A percentile compares a stretch with the other conserved stretches of the same genome.
phyloP scores from a whole-genome alignment of 148 eudicot species.

The Camellia sinensis region DNA sequence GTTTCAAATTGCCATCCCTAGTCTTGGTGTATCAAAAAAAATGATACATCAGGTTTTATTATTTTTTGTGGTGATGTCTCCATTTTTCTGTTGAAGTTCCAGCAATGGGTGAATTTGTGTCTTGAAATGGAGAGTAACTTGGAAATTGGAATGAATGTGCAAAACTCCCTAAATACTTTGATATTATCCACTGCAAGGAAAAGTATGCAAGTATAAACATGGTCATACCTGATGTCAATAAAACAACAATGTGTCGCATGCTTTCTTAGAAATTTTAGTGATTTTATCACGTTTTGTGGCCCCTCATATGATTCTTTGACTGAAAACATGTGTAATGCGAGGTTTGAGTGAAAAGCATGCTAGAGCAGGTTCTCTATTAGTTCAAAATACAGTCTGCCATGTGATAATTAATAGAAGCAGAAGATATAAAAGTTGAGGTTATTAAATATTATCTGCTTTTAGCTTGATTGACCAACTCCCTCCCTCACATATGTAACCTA shows the following conservation, averaged over 20 bases:
- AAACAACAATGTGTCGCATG: neutral
- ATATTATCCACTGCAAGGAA: neutral
- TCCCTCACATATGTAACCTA: too few relatives aligned
- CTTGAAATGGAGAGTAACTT: neutral
- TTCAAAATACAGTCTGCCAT: too few relatives aligned
- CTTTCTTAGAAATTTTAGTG: neutral
- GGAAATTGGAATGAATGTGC: neutral
- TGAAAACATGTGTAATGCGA: neutral
- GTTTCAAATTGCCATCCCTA: too few relatives aligned
- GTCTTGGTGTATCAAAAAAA: neutral
- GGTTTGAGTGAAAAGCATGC: neutral
- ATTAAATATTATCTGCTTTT: too few relatives aligned
- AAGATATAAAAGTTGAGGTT: too few relatives aligned
- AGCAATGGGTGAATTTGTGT: neutral
- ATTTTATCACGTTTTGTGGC: neutral
- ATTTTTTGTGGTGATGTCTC: neutral
- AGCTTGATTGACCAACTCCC: too few relatives aligned
- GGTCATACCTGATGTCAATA: neutral
- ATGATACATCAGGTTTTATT: neutral
- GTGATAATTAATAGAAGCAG: too few relatives aligned
- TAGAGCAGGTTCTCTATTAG: neutral
- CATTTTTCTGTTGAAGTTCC: neutral
- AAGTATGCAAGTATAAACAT: neutral
- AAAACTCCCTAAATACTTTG: neutral
- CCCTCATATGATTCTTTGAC: neutral